Base-by-base conservation (phyloP, 2,329 filamentous ascomycete species). In the Nemania diffusa region DNA sequence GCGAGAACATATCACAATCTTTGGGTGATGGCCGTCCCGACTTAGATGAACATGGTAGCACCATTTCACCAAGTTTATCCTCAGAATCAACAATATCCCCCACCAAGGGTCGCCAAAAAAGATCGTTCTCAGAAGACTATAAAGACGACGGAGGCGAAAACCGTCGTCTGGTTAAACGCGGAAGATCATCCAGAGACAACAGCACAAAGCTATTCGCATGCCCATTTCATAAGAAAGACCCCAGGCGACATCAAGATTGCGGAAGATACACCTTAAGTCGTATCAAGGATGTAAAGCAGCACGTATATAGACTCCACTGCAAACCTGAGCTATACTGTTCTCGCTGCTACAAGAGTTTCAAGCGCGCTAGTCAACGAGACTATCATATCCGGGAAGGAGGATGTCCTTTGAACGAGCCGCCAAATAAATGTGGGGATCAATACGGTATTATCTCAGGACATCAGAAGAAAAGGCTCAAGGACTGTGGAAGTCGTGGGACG, bases 261-360 rank as follows among this genome's bases (percentile, higher is more conserved):
- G 34, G 52, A 4, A 62, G 42, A 5, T 66, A 61, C 27, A 57
- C n/a, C 1, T 32, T 66, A 5, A 46, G 53, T 4, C 64, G 64
- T 15, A 66, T 61, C 32, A 61, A 66, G 34, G 64, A 66, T 13
- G 64, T 66, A 8, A 66, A 62, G 27, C 64, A 66, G 5, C 64
- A 66, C 24, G 62, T 66, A 20, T 61, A 66, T 37, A 66, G 64
- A 57, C 51, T 34, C 15, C 64, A 66, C 37, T 61, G 57, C 32
- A 66, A 57, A 40, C 64, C 64, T 22, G 64, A 66, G 27, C 2
- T 46, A 27, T 62, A 66, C 27, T 66, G 64, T 29, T 32, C 57
- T 29, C 44, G 51, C 17, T 66, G 64, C 46, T 57, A 32, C 13
- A 1, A 20, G 22, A 46, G 22, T 8, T 66, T 66, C 8, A 52